Base-by-base conservation (phyloP, 2,329 filamentous ascomycete genomes). In the Aspergillus intermedius region DNA sequence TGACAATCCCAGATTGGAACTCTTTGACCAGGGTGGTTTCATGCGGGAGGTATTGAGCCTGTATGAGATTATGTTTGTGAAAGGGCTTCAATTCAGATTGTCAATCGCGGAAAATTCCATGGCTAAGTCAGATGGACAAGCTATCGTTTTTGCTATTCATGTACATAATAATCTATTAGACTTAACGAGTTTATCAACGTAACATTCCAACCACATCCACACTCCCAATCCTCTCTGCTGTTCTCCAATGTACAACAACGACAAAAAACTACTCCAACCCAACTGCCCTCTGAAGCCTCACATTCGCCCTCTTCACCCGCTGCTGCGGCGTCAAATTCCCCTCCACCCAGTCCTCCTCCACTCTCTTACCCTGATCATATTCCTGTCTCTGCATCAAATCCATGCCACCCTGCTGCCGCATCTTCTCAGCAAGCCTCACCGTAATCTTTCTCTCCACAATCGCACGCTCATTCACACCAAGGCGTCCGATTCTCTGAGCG, bases 201-300 rank as follows among this genome's bases (percentile, higher is more conserved):
- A 12, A 12, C 9, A 30, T 30, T 10, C 25, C 25, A 30, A 10
- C 25, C 3, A 42, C 13, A 40, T 40, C 5, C 19, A 10, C n/a
- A 10, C 13, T 19, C 40, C 12, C 21, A 12, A 21, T 8, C 4
- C 21, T 12, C 17, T 42, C 12, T 6, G n/a, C 15, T 21, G 9
- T 6, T 47, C 17, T 19, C 17, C 32, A 23, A 49, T 44, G 21
- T 35, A 42, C 19, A 43, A 44, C 6, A n/a, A 32, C 9, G n/a
- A 19, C 6, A 44, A 44, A 44, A 37, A 28, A 49, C n/a, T 39
- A n/a, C 28, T 43, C 30, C 15, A 37, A 23, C 17, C 46, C 30
- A 35, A 47, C 23, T 7, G 49, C 45, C 35, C 52, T 53, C 32
- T 55, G 49, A n/a, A 58, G 50, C 35, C 47, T 48, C n/a, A 50